phyloP scores from a whole-genome alignment of 1,139 yeast species.

The Hyphopichia khmerensis region DNA sequence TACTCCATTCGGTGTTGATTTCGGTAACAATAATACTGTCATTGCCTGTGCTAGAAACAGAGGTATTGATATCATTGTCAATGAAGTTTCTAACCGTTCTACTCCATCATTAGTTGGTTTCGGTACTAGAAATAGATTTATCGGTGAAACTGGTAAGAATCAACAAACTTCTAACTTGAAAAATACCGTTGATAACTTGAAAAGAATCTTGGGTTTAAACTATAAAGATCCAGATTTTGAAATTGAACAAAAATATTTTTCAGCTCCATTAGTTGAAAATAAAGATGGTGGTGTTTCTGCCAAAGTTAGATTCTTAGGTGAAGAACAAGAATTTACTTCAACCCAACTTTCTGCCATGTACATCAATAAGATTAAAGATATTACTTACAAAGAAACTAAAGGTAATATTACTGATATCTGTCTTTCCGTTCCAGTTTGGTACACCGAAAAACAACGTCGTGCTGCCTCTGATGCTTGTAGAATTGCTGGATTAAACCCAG shows the following conservation, averaged over 20 bases:
- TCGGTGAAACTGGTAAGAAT: conserved; percentile 94
- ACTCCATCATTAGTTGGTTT: conserved; percentile 96
- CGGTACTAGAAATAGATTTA: conserved; percentile 82
- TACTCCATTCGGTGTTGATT: conserved; percentile 96
- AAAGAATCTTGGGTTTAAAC: conserved; percentile 83
- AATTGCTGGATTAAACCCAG: conserved; percentile 97
- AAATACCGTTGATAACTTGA: conserved; percentile 92
- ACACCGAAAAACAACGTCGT: conserved; percentile 94
- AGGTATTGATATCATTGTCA: conserved; percentile 97
- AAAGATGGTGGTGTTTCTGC: conserved; percentile 77
- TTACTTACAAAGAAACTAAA: conserved; percentile 80
- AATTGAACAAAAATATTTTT: conserved; percentile 70
- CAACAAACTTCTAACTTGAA: conserved; percentile 95
- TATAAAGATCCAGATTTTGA: conserved; percentile 76
- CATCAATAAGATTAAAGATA: conserved; percentile 84
- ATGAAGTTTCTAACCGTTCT: conserved; percentile 96
- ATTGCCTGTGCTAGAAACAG: conserved; percentile 98
- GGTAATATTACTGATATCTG: conserved; percentile 81
- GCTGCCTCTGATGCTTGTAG: conserved; percentile 94
- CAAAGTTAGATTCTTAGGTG: conserved; percentile 81
- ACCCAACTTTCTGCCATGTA: conserved; percentile 94
- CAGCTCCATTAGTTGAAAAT: conserved; percentile 63
- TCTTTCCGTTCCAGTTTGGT: conserved; percentile 96
- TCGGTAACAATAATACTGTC: conserved; percentile 92
- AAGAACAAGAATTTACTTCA: conserved; percentile 76